phyloP scores from a whole-genome alignment of 805 yeast genomes.

The Kregervanrija delftensis region DNA sequence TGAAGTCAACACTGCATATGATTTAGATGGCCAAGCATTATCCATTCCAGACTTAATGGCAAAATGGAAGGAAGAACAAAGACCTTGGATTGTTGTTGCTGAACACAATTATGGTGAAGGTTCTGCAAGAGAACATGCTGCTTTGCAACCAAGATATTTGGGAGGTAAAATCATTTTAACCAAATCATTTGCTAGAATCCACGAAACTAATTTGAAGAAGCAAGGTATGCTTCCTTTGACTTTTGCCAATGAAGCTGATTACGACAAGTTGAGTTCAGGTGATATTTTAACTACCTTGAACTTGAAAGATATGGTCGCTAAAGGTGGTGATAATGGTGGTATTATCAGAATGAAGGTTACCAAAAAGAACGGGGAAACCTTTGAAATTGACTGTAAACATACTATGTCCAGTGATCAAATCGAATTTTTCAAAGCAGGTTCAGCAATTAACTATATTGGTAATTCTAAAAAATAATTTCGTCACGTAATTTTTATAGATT shows the following conservation, averaged over 20 bases:
- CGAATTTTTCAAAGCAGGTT: constrained; percentile 94
- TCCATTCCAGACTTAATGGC: constrained; percentile 96
- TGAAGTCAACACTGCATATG: constrained; percentile 86
- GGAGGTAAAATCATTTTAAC: constrained; percentile 87
- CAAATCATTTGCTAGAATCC: constrained; percentile 96
- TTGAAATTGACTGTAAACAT: constrained; percentile 74
- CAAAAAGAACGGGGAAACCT: constrained; percentile 63
- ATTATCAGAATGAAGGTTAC: constrained; percentile 62
- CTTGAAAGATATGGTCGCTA: constrained; percentile 67
- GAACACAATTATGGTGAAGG: constrained; percentile 99
- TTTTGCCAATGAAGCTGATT: constrained; percentile 84
- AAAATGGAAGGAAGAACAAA: constrained; percentile 79
- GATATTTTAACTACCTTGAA: constrained; percentile 74
- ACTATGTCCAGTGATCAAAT: constrained; percentile 97
- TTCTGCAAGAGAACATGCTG: constrained; percentile 98
- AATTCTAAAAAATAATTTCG: constrained; percentile 18
- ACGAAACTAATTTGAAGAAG: constrained; percentile 95
- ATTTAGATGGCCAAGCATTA: constrained; percentile 68
- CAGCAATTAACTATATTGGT: constrained; percentile 84
- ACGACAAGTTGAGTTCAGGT: constrained; percentile 71
- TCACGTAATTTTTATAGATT: background rate
- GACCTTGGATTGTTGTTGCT: constrained; percentile 94
- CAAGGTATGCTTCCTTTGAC: constrained; percentile 97
- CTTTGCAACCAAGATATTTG: constrained; percentile 87
- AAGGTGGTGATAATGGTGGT: constrained; percentile 87